Conservation (phyloP, 2,329 filamentous ascomycete genomes). For the Chaetomium globosum region DNA sequence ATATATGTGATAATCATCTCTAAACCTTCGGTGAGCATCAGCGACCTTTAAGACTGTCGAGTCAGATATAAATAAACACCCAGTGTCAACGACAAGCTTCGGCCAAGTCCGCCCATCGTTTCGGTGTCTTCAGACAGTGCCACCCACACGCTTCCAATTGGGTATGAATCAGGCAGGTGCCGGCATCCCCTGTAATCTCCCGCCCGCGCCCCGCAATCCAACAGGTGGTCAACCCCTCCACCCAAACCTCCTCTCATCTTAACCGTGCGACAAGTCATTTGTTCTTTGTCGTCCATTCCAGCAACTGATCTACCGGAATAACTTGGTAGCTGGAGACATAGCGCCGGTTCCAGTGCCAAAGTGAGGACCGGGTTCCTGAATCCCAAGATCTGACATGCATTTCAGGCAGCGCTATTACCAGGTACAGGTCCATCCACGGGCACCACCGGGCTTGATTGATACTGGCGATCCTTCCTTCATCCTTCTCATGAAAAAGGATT, state of each 20-base stretch:
- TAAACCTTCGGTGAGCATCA: too few species aligned
- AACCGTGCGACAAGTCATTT: constrained; percentile 3
- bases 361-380: neutral
- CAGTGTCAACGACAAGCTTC: too few species aligned
- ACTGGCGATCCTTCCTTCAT: constrained; percentile 2
- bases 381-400: constrained; percentile 1
- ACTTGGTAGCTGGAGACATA: too few species aligned
- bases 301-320: neutral
- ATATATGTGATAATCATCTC: too few species aligned
- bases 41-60: too few species aligned
- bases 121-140: too few species aligned
- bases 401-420: neutral
- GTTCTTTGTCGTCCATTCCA: constrained; percentile 14
- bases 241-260: constrained; percentile 9
- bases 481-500: neutral
- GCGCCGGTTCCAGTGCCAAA: neutral
- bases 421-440: neutral
- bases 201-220: constrained; percentile 5
- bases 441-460: neutral
- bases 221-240: neutral
- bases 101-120: too few species aligned
- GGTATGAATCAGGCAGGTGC: constrained; percentile 1
- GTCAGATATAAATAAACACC: too few species aligned
- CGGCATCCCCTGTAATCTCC: neutral
- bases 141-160: too few species aligned